phyloP scores from a whole-genome alignment of 257 asterid species.

The Perilla frutescens region DNA sequence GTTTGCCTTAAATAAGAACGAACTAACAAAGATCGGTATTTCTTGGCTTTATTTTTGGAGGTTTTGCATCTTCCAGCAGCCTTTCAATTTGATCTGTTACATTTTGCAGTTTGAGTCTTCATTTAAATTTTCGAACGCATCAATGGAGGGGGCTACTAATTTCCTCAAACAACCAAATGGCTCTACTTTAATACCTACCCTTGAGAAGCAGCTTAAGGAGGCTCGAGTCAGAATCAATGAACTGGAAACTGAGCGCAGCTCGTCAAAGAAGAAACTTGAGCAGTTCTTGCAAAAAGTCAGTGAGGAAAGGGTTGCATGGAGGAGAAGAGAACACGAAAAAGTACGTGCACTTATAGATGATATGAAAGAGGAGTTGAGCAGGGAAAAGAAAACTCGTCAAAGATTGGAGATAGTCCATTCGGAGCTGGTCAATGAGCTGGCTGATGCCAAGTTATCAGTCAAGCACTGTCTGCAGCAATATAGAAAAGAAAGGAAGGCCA shows the following conservation, averaged over 20 bases:
- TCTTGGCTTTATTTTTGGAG: neutral
- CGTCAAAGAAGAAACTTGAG: conserved; percentile 65
- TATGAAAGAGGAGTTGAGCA: conserved; percentile 47
- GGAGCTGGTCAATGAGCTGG: conserved; percentile 55
- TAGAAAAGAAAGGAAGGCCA: conserved; percentile 56
- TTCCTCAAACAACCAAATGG: conserved; percentile 42
- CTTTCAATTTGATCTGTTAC: neutral
- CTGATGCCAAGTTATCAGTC: conserved; percentile 51
- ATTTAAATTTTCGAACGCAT: conserved; percentile 43
- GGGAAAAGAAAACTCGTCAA: conserved; percentile 59
- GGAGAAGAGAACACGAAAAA: conserved; percentile 63
- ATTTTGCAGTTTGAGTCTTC: conserved; percentile 46
- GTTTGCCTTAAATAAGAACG: neutral
- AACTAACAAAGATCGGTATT: neutral
- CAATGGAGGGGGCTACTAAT: conserved; percentile 68
- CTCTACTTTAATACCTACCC: conserved; percentile 43
- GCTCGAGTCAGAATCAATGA: conserved; percentile 55
- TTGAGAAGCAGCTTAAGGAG: conserved; percentile 56
- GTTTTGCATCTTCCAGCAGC: neutral
- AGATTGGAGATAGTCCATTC: conserved; percentile 60
- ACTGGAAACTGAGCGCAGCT: conserved; percentile 56
- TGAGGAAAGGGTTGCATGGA: conserved; percentile 64
- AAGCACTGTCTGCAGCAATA: conserved; percentile 57
- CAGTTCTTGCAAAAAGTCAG: conserved; percentile 60
- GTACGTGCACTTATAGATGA: conserved; percentile 60